Evolutionary conservation across 1,284 basidiomycete genomes (phyloP).

Genomic region (Lentinula novae-zelandiae): DNA sequence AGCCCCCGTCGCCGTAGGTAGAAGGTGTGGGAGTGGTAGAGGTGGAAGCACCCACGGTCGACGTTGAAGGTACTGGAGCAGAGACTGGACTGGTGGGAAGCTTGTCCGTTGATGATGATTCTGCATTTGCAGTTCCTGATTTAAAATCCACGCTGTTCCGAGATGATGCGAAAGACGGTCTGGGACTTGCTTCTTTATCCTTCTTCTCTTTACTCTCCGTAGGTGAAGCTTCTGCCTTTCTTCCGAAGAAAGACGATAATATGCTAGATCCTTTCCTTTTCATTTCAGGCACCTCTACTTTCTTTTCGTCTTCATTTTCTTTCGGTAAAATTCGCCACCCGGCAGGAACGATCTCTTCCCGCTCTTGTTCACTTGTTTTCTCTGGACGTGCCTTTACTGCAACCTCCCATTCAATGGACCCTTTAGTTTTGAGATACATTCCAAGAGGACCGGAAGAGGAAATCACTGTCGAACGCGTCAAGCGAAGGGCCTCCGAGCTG

Average conservation of each 20-base stretch:
- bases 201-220: slow-evolving; percentile 20
- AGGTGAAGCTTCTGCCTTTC: slow-evolving; percentile 31
- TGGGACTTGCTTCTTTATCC: slow-evolving; percentile 22
- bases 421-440: slow-evolving; percentile 57
- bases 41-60: not conserved
- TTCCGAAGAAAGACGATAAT: slow-evolving; percentile 67
- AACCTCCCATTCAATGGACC: slow-evolving; percentile 69
- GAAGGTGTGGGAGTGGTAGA: slow-evolving; percentile 14
- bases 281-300: slow-evolving; percentile 27
- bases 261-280: slow-evolving; percentile 49
- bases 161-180: slow-evolving; percentile 18
- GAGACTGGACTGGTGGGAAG: slow-evolving; percentile 13
- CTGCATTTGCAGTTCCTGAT: slow-evolving; percentile 6
- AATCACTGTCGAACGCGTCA: slow-evolving; percentile 54
- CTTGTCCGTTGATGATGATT: slow-evolving; percentile 12
- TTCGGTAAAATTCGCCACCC: slow-evolving; percentile 63
- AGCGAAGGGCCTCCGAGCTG: slow-evolving; percentile 53
- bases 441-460: slow-evolving; percentile 50
- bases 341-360: slow-evolving; percentile 51
- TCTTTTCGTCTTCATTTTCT: slow-evolving; percentile 29
- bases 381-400: slow-evolving; percentile 55
- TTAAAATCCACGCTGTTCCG: slow-evolving; percentile 32
- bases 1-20: slow-evolving; percentile 19
- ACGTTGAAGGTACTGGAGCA: slow-evolving; percentile 10
- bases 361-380: slow-evolving; percentile 40